Conservation (phyloP, 2,329 filamentous ascomycete genomes). For the Beauveria sp. region DNA sequence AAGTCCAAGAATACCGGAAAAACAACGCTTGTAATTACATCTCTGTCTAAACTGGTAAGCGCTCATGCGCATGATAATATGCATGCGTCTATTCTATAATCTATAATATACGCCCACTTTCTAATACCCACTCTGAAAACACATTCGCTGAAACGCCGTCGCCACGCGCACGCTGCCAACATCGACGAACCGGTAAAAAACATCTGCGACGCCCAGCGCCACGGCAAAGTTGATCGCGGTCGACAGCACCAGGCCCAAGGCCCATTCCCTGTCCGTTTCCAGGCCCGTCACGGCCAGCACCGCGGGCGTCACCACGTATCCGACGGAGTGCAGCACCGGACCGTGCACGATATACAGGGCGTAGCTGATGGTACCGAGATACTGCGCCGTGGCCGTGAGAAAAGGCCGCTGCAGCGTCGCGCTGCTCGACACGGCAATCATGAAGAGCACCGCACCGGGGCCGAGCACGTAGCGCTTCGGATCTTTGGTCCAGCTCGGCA, state of each 20-base stretch:
- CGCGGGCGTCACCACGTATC: conserved; percentile 1
- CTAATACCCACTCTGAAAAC: background rate
- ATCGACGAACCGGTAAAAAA: conserved; percentile 5
- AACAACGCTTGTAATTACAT: background rate
- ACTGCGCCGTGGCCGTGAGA: conserved; percentile 3
- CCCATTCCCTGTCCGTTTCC: background rate
- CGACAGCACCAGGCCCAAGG: background rate
- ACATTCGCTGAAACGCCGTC: conserved; percentile 3
- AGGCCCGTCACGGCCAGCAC: background rate
- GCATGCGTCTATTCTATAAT: background rate
- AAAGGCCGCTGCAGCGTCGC: conserved; percentile 7
- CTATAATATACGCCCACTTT: background rate
- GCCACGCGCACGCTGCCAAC: conserved; percentile 3
- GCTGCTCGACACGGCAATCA: conserved; percentile 1
- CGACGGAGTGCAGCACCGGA: conserved; percentile 7
- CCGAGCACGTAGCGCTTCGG: conserved; percentile 7
- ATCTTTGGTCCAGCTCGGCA: background rate
- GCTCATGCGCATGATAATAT: background rate
- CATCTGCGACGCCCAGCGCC: background rate
- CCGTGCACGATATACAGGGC: conserved; percentile 11
- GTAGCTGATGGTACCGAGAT: conserved; percentile 11
- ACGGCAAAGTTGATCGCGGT: background rate
- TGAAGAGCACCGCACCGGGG: conserved; percentile 1
- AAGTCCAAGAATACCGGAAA: background rate
- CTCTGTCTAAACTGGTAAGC: background rate